A percentile compares a stretch with the other conserved stretches of the same genome.
Evolutionary conservation across 805 yeast species (phyloP).

Genomic region (Candida easanensis): DNA sequence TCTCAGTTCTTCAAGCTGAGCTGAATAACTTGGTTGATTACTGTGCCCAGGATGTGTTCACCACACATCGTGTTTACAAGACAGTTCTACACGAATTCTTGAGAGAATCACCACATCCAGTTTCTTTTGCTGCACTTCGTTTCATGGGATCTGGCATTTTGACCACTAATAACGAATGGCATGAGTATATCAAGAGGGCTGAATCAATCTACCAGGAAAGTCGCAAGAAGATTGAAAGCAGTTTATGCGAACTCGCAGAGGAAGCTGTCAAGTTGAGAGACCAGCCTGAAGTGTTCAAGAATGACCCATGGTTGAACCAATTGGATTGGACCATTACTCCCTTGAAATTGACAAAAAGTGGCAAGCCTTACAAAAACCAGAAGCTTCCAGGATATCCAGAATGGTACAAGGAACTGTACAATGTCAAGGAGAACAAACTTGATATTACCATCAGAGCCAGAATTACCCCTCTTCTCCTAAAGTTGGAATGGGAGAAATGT

Average conservation of each 20-base stretch:
- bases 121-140: conserved; percentile 83
- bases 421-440: conserved; percentile 40
- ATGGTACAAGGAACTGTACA: conserved; percentile 74
- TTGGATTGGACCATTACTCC: conserved; percentile 80
- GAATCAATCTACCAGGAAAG: conserved; percentile 65
- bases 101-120: conserved; percentile 84
- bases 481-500: conserved; percentile 78
- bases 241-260: conserved; percentile 57
- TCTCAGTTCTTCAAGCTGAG: conserved; percentile 49
- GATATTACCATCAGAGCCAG: conserved; percentile 71
- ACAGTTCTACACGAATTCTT: conserved; percentile 69
- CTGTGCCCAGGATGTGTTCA: conserved; percentile 82
- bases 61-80: conserved; percentile 67
- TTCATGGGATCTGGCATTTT: conserved; percentile 70
- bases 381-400: conserved; percentile 88
- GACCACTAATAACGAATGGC: conserved; percentile 78
- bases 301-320: conserved; percentile 90
- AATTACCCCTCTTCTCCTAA: conserved; percentile 69
- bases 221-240: conserved; percentile 51
- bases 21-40: conserved; percentile 66
- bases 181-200: conserved; percentile 61
- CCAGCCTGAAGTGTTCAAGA: conserved; percentile 37
- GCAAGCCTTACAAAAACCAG: conserved; percentile 67
- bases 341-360: conserved; percentile 60
- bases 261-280: conserved; percentile 50